Conservation (phyloP, 495 filamentous ascomycete genomes). For the Lasiosphaeriaceae sp. region DNA sequence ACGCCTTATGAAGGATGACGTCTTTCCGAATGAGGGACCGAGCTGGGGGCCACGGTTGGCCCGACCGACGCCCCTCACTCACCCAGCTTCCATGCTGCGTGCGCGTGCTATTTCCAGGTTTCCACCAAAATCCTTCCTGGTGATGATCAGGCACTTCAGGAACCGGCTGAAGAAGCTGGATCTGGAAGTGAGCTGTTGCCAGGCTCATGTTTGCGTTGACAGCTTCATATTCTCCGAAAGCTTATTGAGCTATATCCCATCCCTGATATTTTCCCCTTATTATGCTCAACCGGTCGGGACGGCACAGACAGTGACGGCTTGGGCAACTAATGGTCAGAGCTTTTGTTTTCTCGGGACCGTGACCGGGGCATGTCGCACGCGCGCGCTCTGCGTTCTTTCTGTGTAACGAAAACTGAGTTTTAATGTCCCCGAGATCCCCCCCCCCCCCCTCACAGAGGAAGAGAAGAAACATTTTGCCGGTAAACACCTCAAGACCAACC, state of each 20-base stretch:
- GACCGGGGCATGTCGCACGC: neutral
- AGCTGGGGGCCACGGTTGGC: too few relatives aligned
- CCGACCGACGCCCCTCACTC: constrained; percentile 6
- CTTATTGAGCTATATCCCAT: neutral
- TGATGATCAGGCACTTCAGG: too few relatives aligned
- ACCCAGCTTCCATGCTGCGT: constrained; percentile 7
- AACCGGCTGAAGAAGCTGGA: neutral
- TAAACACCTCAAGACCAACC: too few relatives aligned
- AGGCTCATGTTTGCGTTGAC: neutral
- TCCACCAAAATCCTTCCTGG: neutral
- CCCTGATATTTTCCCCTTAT: neutral
- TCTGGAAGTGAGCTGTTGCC: neutral
- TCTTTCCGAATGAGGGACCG: constrained; percentile 14
- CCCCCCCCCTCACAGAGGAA: too few relatives aligned
- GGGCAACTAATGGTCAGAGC: too few relatives aligned
- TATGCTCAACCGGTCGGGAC: neutral
- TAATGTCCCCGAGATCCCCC: neutral
- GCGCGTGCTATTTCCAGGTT: constrained; percentile 19
- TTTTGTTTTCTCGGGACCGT: too few relatives aligned
- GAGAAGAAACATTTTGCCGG: neutral
- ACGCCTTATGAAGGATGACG: constrained; percentile 12
- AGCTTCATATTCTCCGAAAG: constrained; percentile 8
- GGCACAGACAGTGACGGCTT: neutral
- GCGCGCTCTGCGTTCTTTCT: neutral
- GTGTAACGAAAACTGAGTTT: neutral